These are phyloP conservation scores for Luffa aegyptiaca DNA, from an alignment of 306 rosid species.

Conservation along the genomic window DNA sequence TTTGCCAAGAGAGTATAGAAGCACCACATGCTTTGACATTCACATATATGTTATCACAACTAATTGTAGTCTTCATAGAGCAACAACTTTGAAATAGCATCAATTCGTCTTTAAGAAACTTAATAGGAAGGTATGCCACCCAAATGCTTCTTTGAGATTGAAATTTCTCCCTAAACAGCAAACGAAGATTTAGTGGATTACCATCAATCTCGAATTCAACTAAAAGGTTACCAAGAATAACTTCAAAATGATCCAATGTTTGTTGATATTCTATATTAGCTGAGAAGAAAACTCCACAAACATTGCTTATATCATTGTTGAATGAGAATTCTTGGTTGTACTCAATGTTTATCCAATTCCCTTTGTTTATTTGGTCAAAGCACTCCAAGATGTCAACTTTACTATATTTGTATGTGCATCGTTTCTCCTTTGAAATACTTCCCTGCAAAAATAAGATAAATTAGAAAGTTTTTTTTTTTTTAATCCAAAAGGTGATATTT, in stretches of 20 bases:
- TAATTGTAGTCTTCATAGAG: background rate
- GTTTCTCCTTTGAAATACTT: too few relatives aligned
- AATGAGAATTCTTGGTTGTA: background rate
- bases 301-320: background rate
- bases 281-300: background rate
- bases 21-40: background rate
- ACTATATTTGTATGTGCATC: background rate
- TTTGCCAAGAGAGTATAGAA: background rate
- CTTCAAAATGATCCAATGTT: background rate
- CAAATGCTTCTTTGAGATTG: background rate
- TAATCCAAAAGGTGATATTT: background rate
- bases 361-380: background rate
- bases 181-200: background rate
- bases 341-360: background rate
- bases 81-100: background rate
- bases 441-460: background rate
- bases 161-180: too few relatives aligned
- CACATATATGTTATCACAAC: background rate
- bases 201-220: background rate
- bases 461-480: background rate
- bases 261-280: background rate
- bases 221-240: background rate
- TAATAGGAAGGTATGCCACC: background rate
- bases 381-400: background rate
- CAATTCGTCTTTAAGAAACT: background rate